Base-by-base conservation (phyloP, 805 yeast species). In the Candida qinlingensis region DNA sequence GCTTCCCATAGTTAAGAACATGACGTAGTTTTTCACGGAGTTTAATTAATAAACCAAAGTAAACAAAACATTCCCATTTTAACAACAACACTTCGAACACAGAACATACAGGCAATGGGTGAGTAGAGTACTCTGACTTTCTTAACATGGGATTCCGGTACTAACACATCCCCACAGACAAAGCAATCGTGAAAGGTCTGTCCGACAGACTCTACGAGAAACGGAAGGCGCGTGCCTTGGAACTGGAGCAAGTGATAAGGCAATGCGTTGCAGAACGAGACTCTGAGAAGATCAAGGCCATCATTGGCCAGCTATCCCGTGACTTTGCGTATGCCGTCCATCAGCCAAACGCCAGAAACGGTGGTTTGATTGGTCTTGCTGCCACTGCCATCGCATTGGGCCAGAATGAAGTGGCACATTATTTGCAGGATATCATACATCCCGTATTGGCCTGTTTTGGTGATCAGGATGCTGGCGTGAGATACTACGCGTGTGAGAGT, bases 401-500 rank as follows among this genome's bases (percentile, higher is more conserved):
- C 2, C 76, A 74, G 38, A 80, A 80, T 56, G 92, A 91, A 42
- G 88, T 94, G 35, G 94, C 96, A 0, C 71, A 72, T 48, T 92
- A 88, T 59, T 67, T 94, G 43, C 94, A 88, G 50, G 87, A 82
- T 46, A 90, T 94, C 49, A 80, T 94, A 53, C 94, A 88, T 52
- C 97, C 99, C 0, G 96, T 94, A 11, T 72, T 94, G 57, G 92
- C 97, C 0, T 92, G 97, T 50, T 94, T 94, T 65, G 92, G 96
- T 44, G 99, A 94, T 61, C 96, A 94, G 51, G 97, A 94, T 64
- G 92, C 96, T n/a, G 80, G 96, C 56, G 99, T 94, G 7, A 75
- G 99, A 47, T 94, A 94, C 61, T 94, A 90, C 65, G 97, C 99
- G 0, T 94, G 98, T 69, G 99, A 94, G 62, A 85, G 96, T 42